A percentile compares a stretch with the other conserved stretches of the same genome.
phyloP scores from a whole-genome alignment of 2,329 filamentous ascomycete genomes.

The Arthrobotrys pseudoclavata region DNA sequence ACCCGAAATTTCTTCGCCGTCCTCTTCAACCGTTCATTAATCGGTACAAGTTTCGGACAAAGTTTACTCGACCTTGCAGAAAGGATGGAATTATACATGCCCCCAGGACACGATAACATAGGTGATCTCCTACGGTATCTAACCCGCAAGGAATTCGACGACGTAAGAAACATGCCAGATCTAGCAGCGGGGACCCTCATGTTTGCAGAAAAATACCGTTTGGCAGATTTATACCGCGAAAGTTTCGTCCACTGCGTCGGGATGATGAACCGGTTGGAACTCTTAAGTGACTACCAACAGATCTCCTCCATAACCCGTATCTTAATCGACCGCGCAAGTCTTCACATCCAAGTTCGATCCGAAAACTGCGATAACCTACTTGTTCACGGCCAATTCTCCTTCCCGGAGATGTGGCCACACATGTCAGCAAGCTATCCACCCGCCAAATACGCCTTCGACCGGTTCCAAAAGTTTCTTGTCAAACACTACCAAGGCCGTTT shows the following conservation, averaged over 20 bases:
- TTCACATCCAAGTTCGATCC: conserved; percentile 75
- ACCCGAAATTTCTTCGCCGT: conserved; percentile 79
- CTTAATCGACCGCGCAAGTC: conserved; percentile 74
- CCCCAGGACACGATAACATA: conserved; percentile 68
- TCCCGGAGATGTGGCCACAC: conserved; percentile 73
- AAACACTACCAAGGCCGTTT: conserved; percentile 72
- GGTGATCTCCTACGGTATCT: conserved; percentile 75
- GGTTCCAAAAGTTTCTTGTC: conserved; percentile 74
- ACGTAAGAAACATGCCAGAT: conserved; percentile 74
- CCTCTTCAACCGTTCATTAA: conserved; percentile 75
- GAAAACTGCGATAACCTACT: conserved; percentile 75
- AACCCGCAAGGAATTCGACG: conserved; percentile 73
- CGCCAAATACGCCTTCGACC: conserved; percentile 72
- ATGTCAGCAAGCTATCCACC: conserved; percentile 65
- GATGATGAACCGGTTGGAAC: conserved; percentile 72
- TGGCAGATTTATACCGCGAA: conserved; percentile 78
- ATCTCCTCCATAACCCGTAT: conserved; percentile 75
- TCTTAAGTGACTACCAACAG: conserved; percentile 71
- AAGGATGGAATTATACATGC: conserved; percentile 74
- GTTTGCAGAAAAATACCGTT: conserved; percentile 75
- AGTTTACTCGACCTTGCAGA: conserved; percentile 75
- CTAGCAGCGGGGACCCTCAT: conserved; percentile 74
- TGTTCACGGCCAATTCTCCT: conserved; percentile 71
- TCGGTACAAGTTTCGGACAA: conserved; percentile 75
- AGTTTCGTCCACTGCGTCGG: conserved; percentile 77